Conservation (phyloP, 148 eudicot genomes). For the Rhododendron ovatum region DNA sequence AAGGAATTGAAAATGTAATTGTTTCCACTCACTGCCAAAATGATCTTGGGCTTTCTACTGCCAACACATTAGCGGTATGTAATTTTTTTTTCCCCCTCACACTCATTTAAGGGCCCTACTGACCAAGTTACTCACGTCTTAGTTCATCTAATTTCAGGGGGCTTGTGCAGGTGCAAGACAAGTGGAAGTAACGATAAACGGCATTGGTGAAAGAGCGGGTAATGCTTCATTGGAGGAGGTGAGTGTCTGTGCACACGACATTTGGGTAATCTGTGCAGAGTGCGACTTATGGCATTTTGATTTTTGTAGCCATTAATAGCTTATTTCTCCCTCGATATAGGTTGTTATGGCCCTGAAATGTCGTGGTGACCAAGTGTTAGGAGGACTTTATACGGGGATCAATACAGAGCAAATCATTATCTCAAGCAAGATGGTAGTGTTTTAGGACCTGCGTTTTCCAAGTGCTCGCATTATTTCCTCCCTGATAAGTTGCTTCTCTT, state of each 20-base stretch:
- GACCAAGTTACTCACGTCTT: constrained; percentile 7
- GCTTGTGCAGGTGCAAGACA: constrained; percentile 96
- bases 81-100: background rate
- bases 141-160: constrained; percentile 52
- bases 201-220: constrained; percentile 98
- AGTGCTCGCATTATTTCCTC: background rate
- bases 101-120: background rate
- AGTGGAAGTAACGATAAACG: constrained; percentile 89
- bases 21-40: constrained; percentile 95
- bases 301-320: background rate
- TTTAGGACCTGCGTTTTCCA: background rate
- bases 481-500: background rate
- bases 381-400: constrained; percentile 54
- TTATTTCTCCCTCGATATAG: constrained; percentile 22
- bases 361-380: constrained; percentile 43
- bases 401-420: constrained; percentile 44
- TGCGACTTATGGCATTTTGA: background rate
- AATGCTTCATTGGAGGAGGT: constrained; percentile 99
- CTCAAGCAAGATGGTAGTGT: constrained; percentile 59
- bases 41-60: constrained; percentile 95
- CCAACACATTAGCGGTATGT: constrained; percentile 82
- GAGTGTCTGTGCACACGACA: constrained; percentile 8
- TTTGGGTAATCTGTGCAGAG: background rate
- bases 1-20: constrained; percentile 84
- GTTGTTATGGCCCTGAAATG: constrained; percentile 63